Conservation (phyloP, 106 monocot species). For the Apostasia ramifera region DNA sequence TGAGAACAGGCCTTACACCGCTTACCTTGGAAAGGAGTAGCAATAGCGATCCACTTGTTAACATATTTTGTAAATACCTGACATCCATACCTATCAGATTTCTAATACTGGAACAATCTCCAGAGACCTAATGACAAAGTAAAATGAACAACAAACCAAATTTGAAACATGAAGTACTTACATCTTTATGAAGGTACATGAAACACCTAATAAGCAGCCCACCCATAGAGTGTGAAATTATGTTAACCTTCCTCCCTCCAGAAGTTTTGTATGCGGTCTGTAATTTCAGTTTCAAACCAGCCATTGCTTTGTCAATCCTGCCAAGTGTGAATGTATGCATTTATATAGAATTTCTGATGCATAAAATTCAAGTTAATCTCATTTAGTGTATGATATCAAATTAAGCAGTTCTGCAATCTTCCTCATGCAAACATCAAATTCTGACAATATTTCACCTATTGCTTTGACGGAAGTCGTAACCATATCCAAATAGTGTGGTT, state of each 20-base stretch:
- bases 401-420: neutral
- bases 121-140: neutral
- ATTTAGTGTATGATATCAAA: neutral
- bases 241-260: conserved; percentile 75
- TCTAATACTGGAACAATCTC: neutral
- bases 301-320: conserved; percentile 66
- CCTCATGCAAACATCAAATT: neutral
- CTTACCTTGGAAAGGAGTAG: conserved; percentile 91
- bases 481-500: conserved; percentile 89
- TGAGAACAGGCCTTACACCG: neutral
- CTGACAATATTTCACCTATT: conserved; percentile 39
- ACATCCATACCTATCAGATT: neutral
- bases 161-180: conserved; percentile 20
- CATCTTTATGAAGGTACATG: conserved; percentile 63
- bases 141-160: neutral
- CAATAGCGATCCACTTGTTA: conserved; percentile 90
- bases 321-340: conserved; percentile 3
- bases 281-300: conserved; percentile 55
- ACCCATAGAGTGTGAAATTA: conserved; percentile 98
- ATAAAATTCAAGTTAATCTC: neutral
- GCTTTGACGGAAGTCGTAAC: conserved; percentile 96
- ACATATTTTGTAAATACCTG: conserved; percentile 83
- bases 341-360: neutral
- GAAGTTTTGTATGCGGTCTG: conserved; percentile 69
- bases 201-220: conserved; percentile 81